Base-by-base conservation (phyloP, 2,329 filamentous ascomycete species). In the Pseudogymnoascus sp. region DNA sequence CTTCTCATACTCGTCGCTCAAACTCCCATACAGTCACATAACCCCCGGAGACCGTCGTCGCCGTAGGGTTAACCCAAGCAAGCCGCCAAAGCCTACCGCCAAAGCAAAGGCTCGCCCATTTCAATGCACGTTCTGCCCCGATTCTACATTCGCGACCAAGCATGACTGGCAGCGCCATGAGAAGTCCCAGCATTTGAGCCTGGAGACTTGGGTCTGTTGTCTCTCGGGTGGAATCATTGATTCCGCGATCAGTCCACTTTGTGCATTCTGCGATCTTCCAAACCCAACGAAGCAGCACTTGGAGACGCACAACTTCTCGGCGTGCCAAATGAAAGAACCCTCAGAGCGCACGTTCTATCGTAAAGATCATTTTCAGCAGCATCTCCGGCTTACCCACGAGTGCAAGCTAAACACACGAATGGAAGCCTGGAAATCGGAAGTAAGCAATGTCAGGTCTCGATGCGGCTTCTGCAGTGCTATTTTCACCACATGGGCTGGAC, bases 311-410 rank as follows among this genome's bases (percentile, higher is more conserved):
- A 84, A 85, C 66, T 83, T 83, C 69, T 74, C 75, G 35, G 75
- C 77, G 29, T 87, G 84, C 68, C 80, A 83, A 66, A 82, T 85
- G 66, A 86, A 86, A 70, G 81, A 41, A 37, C 23, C 39, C 2
- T 80, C 83, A 52, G 81, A 84, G 63, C 78, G 84, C 37, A 85
- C 82, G 0, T 86, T 86, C 70, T 85, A 83, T 68, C 76, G 83
- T 26, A 86, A 86, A 70, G 83, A 86, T 67, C 83, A 86, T 68
- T 76, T 86, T 11, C 79, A 83, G 59, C 83, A 86, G 68, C 83
- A 86, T 70, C 72, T 86, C 33, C 78, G 82, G 37, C 73, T 86
- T 61, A 83, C 85, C 77, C 83, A 86, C 68, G 77, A 78, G 64
- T 81, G 80, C 66, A 82, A 82, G 65, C 79, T 84, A 70, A 76